Evolutionary conservation across 2,329 filamentous ascomycete species (phyloP).

Genomic region (Colletotrichum sansevieriae): DNA sequence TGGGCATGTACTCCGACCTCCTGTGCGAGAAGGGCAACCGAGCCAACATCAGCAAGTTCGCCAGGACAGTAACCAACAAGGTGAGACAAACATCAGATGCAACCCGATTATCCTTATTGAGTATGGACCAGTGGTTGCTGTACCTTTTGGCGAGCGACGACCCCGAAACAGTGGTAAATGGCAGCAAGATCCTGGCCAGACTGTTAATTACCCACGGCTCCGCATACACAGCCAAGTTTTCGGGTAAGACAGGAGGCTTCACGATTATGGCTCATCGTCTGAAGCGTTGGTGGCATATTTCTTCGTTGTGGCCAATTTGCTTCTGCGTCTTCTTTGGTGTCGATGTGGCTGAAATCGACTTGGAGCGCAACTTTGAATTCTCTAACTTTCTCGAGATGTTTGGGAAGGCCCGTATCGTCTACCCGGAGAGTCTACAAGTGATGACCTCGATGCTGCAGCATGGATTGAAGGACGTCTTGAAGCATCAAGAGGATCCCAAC

Average conservation of each 20-base stretch:
- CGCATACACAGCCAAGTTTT: constrained; percentile 87
- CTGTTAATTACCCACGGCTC: constrained; percentile 86
- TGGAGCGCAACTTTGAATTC: constrained; percentile 80
- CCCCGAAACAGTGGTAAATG: constrained; percentile 83
- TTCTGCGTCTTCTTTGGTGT: constrained; percentile 90
- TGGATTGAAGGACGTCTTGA: constrained; percentile 79
- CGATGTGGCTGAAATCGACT: constrained; percentile 81
- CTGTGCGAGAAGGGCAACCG: constrained; percentile 80
- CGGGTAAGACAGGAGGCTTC: constrained; percentile 87
- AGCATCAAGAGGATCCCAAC: constrained; percentile 70
- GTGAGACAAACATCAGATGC: constrained; percentile 59
- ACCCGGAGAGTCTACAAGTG: constrained; percentile 83
- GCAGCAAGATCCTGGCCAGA: constrained; percentile 85
- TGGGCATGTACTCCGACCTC: constrained; percentile 82
- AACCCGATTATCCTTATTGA: constrained; percentile 43
- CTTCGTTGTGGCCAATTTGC: constrained; percentile 87
- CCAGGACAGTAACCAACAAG: constrained; percentile 95
- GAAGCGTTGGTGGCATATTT: constrained; percentile 89
- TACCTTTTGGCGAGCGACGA: constrained; percentile 92
- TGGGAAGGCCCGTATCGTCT: constrained; percentile 74
- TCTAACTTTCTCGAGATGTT: constrained; percentile 82
- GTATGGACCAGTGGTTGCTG: constrained; percentile 78
- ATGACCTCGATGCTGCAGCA: constrained; percentile 90
- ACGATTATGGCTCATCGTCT: constrained; percentile 85
- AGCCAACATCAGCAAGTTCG: constrained; percentile 85